Base-by-base conservation (phyloP, 352 stramenopile species). In the Albugo laibachii region DNA sequence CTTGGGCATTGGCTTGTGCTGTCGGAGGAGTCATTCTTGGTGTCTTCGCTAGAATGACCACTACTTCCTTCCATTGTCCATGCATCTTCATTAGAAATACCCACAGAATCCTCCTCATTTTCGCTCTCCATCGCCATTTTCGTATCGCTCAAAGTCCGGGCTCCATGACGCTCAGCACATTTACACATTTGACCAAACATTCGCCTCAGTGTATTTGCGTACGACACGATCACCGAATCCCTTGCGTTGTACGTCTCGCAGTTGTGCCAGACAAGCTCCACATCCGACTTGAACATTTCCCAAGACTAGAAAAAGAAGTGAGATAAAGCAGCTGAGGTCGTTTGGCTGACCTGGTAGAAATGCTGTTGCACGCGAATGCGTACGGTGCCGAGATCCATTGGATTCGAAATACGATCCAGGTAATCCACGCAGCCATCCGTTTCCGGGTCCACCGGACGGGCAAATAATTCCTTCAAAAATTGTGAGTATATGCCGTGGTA, bases 361-460 rank as follows among this genome's bases (percentile, higher is more conserved):
- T 59, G 68, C 37, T 48, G 50, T 21, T 71, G 57, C 0, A 80
- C 47, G 15, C 76, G 76, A 14, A 61, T 65, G 19, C 63, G 69
- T 47, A 93, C 84, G 2, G 80, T 93, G 12, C 74, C 76, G 12
- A 93, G 60, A 53, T 93, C 80, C 53, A 93, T 93, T 1, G 80
- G 80, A 6, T 85, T 59, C 44, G 78, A 55, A 50, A 93, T 82
- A 24, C 91, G 63, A 11, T 62, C 66, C 39, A 88, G 63, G 47
- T 93, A 93, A 50, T 88, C 75, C 10, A 75, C 75, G 60, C 80
- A 89, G 24, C 75, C 75, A 54, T 92, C 74, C 35, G 76, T 58
- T 48, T 75, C 71, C 0, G 80, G 77, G 59, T 92, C 66, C 12
- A 93, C 80, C 2, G 80, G 80, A 15, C 78, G 75, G 40, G 74